Base-by-base conservation (phyloP, 2,329 filamentous ascomycete species). In the Colletotrichum echinochloae region DNA sequence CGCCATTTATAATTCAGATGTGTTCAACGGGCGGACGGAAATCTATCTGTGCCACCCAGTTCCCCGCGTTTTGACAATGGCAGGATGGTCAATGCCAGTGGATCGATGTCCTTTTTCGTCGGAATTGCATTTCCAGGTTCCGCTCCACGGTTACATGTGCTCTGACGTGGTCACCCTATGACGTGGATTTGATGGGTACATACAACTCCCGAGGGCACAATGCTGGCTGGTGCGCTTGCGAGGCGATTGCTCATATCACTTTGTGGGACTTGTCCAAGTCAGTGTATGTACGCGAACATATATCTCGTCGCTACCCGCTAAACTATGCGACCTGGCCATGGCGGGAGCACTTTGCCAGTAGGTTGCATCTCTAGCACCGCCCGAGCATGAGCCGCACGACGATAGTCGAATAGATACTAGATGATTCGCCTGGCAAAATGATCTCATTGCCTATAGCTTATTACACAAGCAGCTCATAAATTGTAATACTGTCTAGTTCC, bases 1-100 rank as follows among this genome's bases (percentile, higher is more conserved):
- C 8, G 35, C 48, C 20, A 48, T 60, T 60, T 37, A 60, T 60
- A 60, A 60, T 35, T 23, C 12, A 14, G 23, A 48, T 26, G 44
- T 23, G 30, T 12, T 60, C 56, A 60, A n/a, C 35, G 28, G 41
- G 57, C 57, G 57, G 57, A 37, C 57, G 57, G 57, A 37, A 35
- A 46, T 35, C 39, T 9, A 26, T 18, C 14, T 23, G 57, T 30
- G 11, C 7, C 3, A 23, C n/a, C 16, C 7, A 30, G 41, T 60
- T 48, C 57, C 57, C 57, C 57, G 57, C 57, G 57, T 33, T 48
- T 23, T 23, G 20, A 20, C 7, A 18, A 35, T 48, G 9, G 8
- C 9, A n/a, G 7, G 51, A 5, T 59, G n/a, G 28, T 28, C 39
- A 44, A 14, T n/a, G 28, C 41, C 12, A 8, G 57, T 20, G 51